These are phyloP conservation scores for Dictyostelium brefeldianum DNA, from an alignment of 78 protist genomes.

Conservation along the genomic window DNA sequence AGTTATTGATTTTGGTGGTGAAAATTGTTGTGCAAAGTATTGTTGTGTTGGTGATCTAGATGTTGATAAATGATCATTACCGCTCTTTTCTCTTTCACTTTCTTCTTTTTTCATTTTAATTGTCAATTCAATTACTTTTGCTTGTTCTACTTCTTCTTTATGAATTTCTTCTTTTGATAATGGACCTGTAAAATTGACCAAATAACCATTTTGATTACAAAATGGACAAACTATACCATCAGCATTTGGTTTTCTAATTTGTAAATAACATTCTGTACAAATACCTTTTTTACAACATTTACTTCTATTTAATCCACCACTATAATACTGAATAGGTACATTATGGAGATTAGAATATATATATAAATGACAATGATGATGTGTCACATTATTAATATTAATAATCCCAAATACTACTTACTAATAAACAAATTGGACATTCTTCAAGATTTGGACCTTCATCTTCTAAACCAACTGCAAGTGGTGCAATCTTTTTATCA, in stretches of 20 bases:
- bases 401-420: too few relatives aligned
- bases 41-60: conserved; percentile 44
- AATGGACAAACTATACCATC: conserved; percentile 60
- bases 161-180: conserved; percentile 54
- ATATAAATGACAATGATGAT: background rate
- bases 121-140: conserved; percentile 63
- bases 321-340: too few relatives aligned
- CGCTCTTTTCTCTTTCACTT: conserved; percentile 44
- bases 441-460: conserved; percentile 63
- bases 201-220: conserved; percentile 72
- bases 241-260: conserved; percentile 54
- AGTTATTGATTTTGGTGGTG: conserved; percentile 37
- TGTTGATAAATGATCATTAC: background rate
- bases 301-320: conserved; percentile 68
- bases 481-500: conserved; percentile 64
- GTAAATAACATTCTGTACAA: conserved; percentile 78
- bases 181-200: conserved; percentile 60
- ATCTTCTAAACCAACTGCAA: conserved; percentile 15
- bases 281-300: conserved; percentile 81
- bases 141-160: conserved; percentile 68
- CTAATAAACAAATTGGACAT: conserved; percentile 76
- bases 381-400: background rate
- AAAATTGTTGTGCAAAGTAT: conserved; percentile 17
- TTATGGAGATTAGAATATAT: too few relatives aligned
- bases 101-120: conserved; percentile 78